These are phyloP conservation scores for Rhizophagus clarus DNA, from an alignment of 192 early-diverging fungal genomes.

Conservation along the genomic window DNA sequence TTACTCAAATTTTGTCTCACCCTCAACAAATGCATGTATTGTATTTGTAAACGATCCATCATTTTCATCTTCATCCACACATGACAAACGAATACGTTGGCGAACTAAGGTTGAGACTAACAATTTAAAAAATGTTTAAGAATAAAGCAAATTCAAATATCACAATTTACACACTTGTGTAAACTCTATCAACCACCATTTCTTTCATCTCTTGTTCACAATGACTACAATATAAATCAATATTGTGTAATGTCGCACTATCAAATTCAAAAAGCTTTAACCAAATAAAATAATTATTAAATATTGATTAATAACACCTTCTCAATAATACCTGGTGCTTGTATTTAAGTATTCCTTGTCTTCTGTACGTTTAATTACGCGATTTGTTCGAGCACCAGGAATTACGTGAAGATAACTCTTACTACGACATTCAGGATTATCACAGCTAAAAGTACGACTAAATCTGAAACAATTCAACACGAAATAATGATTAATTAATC, in stretches of 20 bases:
- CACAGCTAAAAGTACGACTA: slow-evolving; percentile 38
- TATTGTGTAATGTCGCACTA: slow-evolving; percentile 35
- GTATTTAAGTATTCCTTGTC: slow-evolving; percentile 42
- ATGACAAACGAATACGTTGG: slow-evolving; percentile 18
- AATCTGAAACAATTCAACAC: slow-evolving; percentile 28
- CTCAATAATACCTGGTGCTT: slow-evolving; percentile 29
- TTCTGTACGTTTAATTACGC: slow-evolving; percentile 40
- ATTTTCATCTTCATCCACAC: background rate
- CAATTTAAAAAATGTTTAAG: background rate
- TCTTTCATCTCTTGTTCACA: slow-evolving; percentile 39
- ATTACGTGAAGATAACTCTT: slow-evolving; percentile 39
- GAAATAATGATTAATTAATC: background rate
- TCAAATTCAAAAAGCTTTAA: background rate
- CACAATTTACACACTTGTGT: slow-evolving; percentile 26
- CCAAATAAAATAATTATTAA: background rate
- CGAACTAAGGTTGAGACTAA: background rate
- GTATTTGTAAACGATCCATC: background rate
- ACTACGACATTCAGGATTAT: slow-evolving; percentile 38
- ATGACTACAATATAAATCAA: slow-evolving; percentile 39
- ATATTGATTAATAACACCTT: background rate
- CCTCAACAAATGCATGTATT: background rate
- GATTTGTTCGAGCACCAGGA: slow-evolving; percentile 25
- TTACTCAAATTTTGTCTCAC: background rate
- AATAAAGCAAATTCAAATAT: background rate
- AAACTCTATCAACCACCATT: slow-evolving; percentile 38